Evolutionary conservation across 495 filamentous ascomycete species (phyloP).

Genomic region (Aspergillus coremiiformis): DNA sequence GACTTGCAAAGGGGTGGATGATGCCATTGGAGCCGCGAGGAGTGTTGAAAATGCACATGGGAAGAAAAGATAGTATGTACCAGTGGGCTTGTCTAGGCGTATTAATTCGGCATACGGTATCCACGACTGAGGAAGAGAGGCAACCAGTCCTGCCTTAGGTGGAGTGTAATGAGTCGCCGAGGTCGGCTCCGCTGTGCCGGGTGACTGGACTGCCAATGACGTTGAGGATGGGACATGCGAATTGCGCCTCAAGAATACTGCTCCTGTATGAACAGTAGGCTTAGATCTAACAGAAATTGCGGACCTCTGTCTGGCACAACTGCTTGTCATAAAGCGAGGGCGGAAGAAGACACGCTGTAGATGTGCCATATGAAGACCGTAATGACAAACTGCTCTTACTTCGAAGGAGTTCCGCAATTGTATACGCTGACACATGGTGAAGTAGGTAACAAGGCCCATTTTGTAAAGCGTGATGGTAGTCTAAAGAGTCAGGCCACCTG

Average conservation of each 20-base stretch:
- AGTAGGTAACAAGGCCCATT: not conserved
- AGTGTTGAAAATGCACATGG: constrained; percentile 90
- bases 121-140: constrained; percentile 64
- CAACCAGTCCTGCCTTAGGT: constrained; percentile 70
- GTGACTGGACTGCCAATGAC: not conserved
- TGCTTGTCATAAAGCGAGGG: not conserved
- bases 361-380: not conserved
- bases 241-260: not conserved
- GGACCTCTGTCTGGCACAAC: not conserved
- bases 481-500: not conserved
- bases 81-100: constrained; percentile 88
- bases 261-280: not conserved
- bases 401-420: not conserved
- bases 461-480: not conserved
- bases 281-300: not conserved
- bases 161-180: constrained; percentile 48
- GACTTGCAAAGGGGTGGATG: constrained; percentile 53
- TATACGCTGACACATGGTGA: not conserved
- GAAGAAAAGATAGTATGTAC: constrained; percentile 93
- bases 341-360: not conserved
- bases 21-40: constrained; percentile 35
- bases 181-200: not conserved
- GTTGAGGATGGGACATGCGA: not conserved
- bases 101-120: constrained; percentile 92
- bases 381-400: not conserved